phyloP scores from a whole-genome alignment of 345 rosid genomes.

The Populus alba region DNA sequence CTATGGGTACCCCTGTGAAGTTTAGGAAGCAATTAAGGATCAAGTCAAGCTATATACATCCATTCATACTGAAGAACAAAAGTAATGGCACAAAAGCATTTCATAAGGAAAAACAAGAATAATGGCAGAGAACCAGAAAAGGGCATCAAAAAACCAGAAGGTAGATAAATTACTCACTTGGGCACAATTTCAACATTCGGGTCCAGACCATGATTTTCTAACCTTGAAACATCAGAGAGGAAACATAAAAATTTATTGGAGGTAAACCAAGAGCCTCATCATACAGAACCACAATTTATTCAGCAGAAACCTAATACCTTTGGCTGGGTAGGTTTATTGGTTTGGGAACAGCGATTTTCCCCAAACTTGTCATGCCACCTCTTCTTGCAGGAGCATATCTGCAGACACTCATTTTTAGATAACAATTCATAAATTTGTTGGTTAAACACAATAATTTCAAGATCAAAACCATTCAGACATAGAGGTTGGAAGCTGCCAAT shows the following conservation, averaged over 20 bases:
- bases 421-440: background rate
- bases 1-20: conserved; percentile 75
- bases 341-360: conserved; percentile 94
- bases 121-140: background rate
- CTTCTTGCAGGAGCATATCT: conserved; percentile 86
- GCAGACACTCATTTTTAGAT: conserved; percentile 11
- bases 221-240: conserved; percentile 50
- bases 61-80: background rate
- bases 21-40: conserved; percentile 3
- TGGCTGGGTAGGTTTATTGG: conserved; percentile 98
- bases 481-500: background rate
- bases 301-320: conserved; percentile 46
- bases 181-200: conserved; percentile 98
- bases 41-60: conserved; percentile 1
- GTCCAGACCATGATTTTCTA: conserved; percentile 95
- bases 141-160: background rate
- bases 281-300: background rate
- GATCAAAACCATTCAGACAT: background rate
- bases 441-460: background rate
- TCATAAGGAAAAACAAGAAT: background rate
- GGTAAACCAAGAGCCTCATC: background rate
- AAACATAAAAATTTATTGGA: background rate
- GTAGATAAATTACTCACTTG: conserved; percentile 58
- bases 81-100: background rate
- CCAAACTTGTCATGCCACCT: conserved; percentile 87